phyloP scores from a whole-genome alignment of 2,329 filamentous ascomycete genomes.

The Colletotrichum higginsianum region DNA sequence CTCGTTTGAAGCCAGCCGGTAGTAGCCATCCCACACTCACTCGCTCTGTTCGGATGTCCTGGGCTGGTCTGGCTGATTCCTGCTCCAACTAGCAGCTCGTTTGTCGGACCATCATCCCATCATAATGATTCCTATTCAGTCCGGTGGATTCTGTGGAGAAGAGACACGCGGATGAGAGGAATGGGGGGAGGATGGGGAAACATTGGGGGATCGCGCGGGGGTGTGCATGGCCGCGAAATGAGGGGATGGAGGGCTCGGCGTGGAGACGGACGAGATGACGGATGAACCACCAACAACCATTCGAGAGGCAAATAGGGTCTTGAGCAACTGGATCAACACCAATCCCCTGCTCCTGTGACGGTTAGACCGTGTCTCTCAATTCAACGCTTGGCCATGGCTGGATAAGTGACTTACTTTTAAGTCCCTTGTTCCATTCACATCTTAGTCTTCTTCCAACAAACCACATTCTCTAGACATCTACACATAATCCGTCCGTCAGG shows the following conservation, averaged over 20 bases:
- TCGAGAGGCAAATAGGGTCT: neutral
- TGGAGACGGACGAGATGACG: neutral
- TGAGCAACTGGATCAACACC: neutral
- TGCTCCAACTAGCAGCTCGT: neutral
- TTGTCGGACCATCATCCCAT: slow-evolving; percentile 1
- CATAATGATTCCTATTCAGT: neutral
- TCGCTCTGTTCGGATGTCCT: neutral
- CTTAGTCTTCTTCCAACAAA: neutral
- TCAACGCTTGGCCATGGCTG: neutral
- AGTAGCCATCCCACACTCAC: neutral
- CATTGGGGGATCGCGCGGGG: slow-evolving; percentile 37
- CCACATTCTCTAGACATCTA: neutral
- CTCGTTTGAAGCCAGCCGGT: neutral
- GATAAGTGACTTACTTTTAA: no score
- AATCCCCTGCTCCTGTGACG: neutral
- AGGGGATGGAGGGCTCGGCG: slow-evolving; percentile 14
- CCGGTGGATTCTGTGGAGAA: slow-evolving; percentile 38
- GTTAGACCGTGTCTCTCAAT: neutral
- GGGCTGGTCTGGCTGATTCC: neutral
- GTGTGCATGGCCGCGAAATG: slow-evolving; percentile 15
- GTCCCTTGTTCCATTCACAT: neutral
- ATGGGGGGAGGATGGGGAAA: slow-evolving; percentile 28
- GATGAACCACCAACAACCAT: neutral
- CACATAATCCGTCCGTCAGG: neutral
- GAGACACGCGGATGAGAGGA: slow-evolving; percentile 8